Evolutionary conservation across 352 stramenopile genomes (phyloP).

Genomic region (Pythium rishiriense): DNA sequence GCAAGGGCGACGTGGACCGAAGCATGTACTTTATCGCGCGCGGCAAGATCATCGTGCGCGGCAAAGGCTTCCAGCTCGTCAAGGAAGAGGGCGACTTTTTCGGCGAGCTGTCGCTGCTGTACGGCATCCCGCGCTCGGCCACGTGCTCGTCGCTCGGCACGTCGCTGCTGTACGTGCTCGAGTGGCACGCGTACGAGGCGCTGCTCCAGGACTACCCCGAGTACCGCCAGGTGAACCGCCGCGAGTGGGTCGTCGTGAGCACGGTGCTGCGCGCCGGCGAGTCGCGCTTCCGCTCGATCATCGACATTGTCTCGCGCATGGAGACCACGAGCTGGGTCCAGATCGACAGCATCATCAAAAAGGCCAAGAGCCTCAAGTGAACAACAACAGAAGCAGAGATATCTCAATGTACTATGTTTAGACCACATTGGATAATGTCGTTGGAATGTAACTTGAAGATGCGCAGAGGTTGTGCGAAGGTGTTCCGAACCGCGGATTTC

Average conservation of each 20-base stretch:
- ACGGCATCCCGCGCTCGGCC: constrained; percentile 73
- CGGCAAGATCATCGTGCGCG: constrained; percentile 63
- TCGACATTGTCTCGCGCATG: constrained; percentile 67
- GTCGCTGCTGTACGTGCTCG: constrained; percentile 78
- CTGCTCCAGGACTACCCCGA: constrained; percentile 71
- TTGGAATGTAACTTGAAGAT: constrained; percentile 25
- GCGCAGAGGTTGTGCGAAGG: background rate
- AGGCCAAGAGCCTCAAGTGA: constrained; percentile 56
- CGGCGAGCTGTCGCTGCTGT: constrained; percentile 66
- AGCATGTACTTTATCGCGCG: constrained; percentile 78
- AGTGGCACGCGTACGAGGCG: constrained; percentile 73
- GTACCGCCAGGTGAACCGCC: constrained; percentile 70
- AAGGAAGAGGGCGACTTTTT: constrained; percentile 84
- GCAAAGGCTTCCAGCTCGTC: constrained; percentile 62
- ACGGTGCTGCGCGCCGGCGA: constrained; percentile 56
- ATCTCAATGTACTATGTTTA: too few species aligned
- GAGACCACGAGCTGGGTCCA: constrained; percentile 60
- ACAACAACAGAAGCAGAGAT: too few species aligned
- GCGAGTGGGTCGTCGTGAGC: constrained; percentile 76
- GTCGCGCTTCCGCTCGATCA: constrained; percentile 70
- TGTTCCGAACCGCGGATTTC: background rate
- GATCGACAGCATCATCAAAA: constrained; percentile 70
- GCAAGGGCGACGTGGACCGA: constrained; percentile 67
- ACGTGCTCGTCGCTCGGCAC: constrained; percentile 67
- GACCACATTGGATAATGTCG: too few species aligned